Base-by-base conservation (phyloP, 2,329 filamentous ascomycete species). In the Epicoccum sorghinum region DNA sequence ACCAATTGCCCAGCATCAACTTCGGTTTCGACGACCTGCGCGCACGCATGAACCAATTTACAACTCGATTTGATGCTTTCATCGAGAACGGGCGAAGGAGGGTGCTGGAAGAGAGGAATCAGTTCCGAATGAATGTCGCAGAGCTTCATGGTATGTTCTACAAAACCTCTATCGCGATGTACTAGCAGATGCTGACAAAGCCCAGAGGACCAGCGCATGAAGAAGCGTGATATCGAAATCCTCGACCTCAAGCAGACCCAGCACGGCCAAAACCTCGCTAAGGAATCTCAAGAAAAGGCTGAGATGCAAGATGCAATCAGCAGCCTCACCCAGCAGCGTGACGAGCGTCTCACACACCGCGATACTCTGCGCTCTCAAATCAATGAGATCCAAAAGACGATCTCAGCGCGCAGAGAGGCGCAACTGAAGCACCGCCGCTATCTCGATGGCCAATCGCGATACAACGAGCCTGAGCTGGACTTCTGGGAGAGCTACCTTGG, bases 11-110 rank as follows among this genome's bases (percentile, higher is more conserved):
- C 32, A 90, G 84, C 72, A 90, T 96, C 75, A 92, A 96, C 76
- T 98, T 99, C 75, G 92, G 92, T 54, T 98, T 98, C 75, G 93
- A 98, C 67, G 91, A 97, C 65, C 78, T 99, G 71, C 93, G 93
- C 77, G 91, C 93, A 69, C 90, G 92, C 77, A 98, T 99, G 95
- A 84, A 88, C 48, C 91, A 90, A 60, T 99, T 99, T 74, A 97
- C 90, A 0, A 83, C 86, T 7, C 89, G 86, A 65, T 99, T 99
- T 67, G 95, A 99, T 72, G 87, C 88, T 0, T 98, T 97, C 66
- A 97, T 99, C 60, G 93, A 96, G 70, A 87, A 90, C 60, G 92
- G 93, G 0, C 85, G 93, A 44, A 96, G 96, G 75, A 86, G 90
- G 47, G 91, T 98, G 0, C 75, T 98, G 7, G 92, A 97, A 68